These are phyloP conservation scores for Beta macrorhiza DNA, from an alignment of 179 eudicot species.

Conservation along the genomic window DNA sequence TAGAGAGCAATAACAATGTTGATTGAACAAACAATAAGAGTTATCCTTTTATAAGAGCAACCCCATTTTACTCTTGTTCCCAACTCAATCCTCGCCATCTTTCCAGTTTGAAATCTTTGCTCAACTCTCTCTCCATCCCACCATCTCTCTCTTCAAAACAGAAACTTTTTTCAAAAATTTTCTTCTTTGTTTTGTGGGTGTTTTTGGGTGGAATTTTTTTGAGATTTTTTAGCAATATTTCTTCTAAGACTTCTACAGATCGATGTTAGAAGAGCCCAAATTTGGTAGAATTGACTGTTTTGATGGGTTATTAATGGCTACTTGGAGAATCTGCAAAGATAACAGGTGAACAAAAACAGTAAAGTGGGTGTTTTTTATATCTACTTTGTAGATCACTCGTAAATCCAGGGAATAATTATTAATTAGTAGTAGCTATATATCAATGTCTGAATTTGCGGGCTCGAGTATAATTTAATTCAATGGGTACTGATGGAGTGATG, in stretches of 20 bases:
- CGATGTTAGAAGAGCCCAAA: not conserved
- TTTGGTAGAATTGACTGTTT: not conserved
- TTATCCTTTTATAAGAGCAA: conserved; percentile 71
- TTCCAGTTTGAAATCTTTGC: conserved; percentile 19
- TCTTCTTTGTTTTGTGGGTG: not conserved
- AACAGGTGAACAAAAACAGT: not conserved
- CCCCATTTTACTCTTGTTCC: conserved; percentile 59
- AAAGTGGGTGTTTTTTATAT: not conserved
- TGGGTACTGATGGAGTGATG: no score
- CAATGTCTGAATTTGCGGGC: not conserved
- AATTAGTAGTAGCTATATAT: not conserved
- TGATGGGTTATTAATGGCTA: no score
- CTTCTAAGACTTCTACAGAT: not conserved
- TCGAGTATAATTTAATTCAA: not conserved
- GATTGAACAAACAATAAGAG: conserved; percentile 67
- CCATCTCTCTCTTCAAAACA: conserved; percentile 22
- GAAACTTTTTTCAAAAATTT: no score
- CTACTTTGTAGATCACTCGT: not conserved
- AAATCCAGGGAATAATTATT: not conserved
- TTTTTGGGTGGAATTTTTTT: not conserved
- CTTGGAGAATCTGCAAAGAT: not conserved
- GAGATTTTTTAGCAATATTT: not conserved
- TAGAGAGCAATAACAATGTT: conserved; percentile 72
- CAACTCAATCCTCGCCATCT: conserved; percentile 58
- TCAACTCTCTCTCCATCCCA: conserved; percentile 47